Conservation (phyloP, 202 grass and related monocot species). For the Bolboschoenoplectus hybrid region DNA sequence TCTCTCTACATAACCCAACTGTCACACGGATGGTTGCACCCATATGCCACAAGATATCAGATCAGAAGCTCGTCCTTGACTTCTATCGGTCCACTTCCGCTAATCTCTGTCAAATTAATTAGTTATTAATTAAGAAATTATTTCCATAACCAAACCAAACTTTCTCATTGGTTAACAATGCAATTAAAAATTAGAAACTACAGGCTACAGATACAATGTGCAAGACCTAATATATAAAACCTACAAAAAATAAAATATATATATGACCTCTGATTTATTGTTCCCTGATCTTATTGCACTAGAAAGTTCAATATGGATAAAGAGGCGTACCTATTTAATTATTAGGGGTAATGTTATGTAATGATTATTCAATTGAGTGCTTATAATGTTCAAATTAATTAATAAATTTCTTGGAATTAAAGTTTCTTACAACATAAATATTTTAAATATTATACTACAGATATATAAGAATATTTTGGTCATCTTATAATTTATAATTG, state of each 20-base stretch:
- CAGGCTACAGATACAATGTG: background rate
- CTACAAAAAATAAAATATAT: background rate
- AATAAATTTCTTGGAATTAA: too few species aligned
- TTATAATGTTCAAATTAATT: too few species aligned
- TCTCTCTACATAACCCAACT: background rate
- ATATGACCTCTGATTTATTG: background rate
- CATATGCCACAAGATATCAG: background rate
- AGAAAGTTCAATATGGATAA: background rate
- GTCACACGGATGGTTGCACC: background rate
- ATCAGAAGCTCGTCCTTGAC: background rate
- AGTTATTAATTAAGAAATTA: background rate
- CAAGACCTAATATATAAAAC: background rate
- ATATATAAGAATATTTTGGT: too few species aligned
- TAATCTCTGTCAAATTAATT: background rate
- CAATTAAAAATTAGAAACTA: background rate
- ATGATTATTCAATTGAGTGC: too few species aligned
- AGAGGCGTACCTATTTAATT: background rate
- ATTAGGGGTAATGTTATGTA: too few species aligned
- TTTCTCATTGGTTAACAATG: background rate
- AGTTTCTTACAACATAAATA: too few species aligned
- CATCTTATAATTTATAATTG: too few species aligned
- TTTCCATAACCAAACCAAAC: constrained; percentile 3
- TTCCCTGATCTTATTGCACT: background rate
- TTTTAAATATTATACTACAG: too few species aligned
- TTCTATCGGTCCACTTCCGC: constrained; percentile 27